phyloP scores from a whole-genome alignment of 2,329 filamentous ascomycete genomes.

The Alternaria longipes region DNA sequence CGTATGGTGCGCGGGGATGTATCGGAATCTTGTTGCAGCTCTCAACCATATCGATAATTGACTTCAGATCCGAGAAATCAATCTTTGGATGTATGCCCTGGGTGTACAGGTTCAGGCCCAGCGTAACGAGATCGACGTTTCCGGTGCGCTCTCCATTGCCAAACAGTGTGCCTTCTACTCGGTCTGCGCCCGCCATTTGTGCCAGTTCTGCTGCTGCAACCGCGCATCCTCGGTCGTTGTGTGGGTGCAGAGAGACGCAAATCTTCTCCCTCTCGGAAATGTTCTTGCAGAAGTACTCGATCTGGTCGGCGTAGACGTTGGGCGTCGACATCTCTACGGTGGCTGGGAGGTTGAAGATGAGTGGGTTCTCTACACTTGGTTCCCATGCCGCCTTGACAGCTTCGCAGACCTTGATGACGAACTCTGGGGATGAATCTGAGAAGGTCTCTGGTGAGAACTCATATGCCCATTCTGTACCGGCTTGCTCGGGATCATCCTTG shows the following conservation, averaged over 20 bases:
- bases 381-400: slow-evolving; percentile 95
- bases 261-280: slow-evolving; percentile 87
- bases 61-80: slow-evolving; percentile 89
- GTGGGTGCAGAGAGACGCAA: slow-evolving; percentile 88
- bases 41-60: slow-evolving; percentile 88
- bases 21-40: slow-evolving; percentile 94
- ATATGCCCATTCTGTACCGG: slow-evolving; percentile 75
- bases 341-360: slow-evolving; percentile 97
- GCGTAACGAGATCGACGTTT: slow-evolving; percentile 92
- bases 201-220: slow-evolving; percentile 90
- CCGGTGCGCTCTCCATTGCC: slow-evolving; percentile 96
- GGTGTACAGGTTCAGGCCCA: slow-evolving; percentile 93
- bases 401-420: slow-evolving; percentile 82
- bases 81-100: slow-evolving; percentile 86
- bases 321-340: slow-evolving; percentile 95
- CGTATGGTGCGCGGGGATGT: slow-evolving; percentile 88
- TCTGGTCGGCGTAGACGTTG: slow-evolving; percentile 94
- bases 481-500: slow-evolving; percentile 72
- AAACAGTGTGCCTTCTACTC: slow-evolving; percentile 93
- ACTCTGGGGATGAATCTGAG: slow-evolving; percentile 88
- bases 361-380: slow-evolving; percentile 77
- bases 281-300: slow-evolving; percentile 92
- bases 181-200: slow-evolving; percentile 94
- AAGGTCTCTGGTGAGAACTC: slow-evolving; percentile 90
- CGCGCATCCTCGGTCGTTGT: slow-evolving; percentile 93